Evolutionary conservation across 768 basidiomycete species (phyloP).

Genomic region (Cubamyces sp.): DNA sequence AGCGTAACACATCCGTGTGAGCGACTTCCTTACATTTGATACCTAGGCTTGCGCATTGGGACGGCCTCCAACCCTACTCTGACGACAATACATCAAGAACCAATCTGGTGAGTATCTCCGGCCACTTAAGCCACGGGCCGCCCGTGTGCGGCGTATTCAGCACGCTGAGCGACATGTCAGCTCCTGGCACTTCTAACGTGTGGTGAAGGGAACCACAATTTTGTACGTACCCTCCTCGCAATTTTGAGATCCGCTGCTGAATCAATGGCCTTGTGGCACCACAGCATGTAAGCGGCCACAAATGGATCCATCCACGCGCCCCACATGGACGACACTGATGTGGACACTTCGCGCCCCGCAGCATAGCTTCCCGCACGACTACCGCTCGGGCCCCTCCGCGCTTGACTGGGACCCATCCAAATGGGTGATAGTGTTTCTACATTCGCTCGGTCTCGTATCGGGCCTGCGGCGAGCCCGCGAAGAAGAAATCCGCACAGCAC

Average conservation of each 20-base stretch:
- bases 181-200: constrained; percentile 69
- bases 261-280: background rate
- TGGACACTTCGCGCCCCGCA: constrained; percentile 32
- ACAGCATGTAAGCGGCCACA: constrained; percentile 47
- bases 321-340: background rate
- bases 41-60: constrained; percentile 74
- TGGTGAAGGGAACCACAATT: constrained; percentile 82
- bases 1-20: background rate
- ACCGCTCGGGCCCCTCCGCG: constrained; percentile 63
- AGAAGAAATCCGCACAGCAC: constrained; percentile 53
- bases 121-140: background rate
- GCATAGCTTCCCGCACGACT: constrained; percentile 82
- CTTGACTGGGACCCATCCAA: constrained; percentile 83
- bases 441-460: constrained; percentile 50
- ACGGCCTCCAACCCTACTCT: constrained; percentile 79
- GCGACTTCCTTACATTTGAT: background rate
- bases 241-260: background rate
- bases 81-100: constrained; percentile 81
- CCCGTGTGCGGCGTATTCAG: no score
- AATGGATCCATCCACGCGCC: background rate
- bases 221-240: constrained; percentile 46
- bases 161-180: constrained; percentile 37
- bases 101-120: constrained; percentile 57
- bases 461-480: constrained; percentile 53
- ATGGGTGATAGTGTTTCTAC: constrained; percentile 67